These are phyloP conservation scores for Paecilomyces sp. DNA, from an alignment of 2,329 filamentous ascomycete genomes.

Conservation along the genomic window DNA sequence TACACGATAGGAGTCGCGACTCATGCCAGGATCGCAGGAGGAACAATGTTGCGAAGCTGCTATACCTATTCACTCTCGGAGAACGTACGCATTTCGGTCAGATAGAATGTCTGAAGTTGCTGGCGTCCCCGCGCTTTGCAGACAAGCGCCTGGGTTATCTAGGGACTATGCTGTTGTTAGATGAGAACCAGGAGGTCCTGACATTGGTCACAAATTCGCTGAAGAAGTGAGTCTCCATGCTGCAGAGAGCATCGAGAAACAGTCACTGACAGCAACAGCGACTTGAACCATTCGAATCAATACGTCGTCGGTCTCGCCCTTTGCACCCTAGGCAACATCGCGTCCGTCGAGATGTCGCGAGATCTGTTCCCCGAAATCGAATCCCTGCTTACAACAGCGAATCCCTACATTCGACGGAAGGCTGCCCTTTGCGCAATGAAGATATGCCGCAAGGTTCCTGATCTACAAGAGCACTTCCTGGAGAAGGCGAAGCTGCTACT, in stretches of 20 bases:
- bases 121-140: conserved; percentile 93
- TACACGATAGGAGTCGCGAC: neutral
- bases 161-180: conserved; percentile 88
- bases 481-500: conserved; percentile 87
- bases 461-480: conserved; percentile 92
- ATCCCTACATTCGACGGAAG: conserved; percentile 97
- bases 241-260: neutral
- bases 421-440: conserved; percentile 98
- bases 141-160: conserved; percentile 95
- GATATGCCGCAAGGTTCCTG: conserved; percentile 95
- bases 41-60: conserved; percentile 97
- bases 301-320: conserved; percentile 96
- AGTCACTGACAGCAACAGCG: conserved; percentile 51
- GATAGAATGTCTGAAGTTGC: conserved; percentile 96
- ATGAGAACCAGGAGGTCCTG: conserved; percentile 97
- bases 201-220: conserved; percentile 96
- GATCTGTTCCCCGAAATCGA: conserved; percentile 97
- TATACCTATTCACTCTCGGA: conserved; percentile 96
- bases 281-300: conserved; percentile 94
- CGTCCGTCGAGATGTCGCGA: conserved; percentile 95
- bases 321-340: conserved; percentile 95
- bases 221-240: conserved; percentile 66
- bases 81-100: conserved; percentile 98
- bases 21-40: conserved; percentile 52
- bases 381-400: conserved; percentile 79